These are phyloP conservation scores for Citrullus colocynthis DNA, from an alignment of 306 rosid species.

Conservation along the genomic window DNA sequence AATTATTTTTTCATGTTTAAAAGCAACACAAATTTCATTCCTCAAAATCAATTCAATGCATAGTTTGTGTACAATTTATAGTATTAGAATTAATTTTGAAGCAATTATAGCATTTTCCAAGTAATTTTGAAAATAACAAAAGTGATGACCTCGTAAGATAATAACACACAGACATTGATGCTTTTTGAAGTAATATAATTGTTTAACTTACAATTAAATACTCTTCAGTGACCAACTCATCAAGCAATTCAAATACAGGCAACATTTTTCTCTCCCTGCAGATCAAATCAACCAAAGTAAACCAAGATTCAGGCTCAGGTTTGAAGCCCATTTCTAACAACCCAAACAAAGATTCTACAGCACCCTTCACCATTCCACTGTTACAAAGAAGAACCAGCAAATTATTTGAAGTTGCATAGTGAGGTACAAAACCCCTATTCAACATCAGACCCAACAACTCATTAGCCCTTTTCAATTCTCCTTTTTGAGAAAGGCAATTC, in stretches of 20 bases:
- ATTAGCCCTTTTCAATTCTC: conserved; percentile 47
- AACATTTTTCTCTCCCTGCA: conserved; percentile 58
- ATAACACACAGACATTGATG: not conserved
- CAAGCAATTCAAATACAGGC: conserved; percentile 54
- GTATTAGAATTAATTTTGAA: too few species aligned
- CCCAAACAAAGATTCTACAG: conserved; percentile 35
- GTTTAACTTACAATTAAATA: not conserved
- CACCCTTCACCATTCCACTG: conserved; percentile 58
- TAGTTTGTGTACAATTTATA: too few species aligned
- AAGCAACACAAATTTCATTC: too few species aligned
- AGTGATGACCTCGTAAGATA: too few species aligned
- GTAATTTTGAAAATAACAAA: too few species aligned
- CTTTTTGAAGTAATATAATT: not conserved
- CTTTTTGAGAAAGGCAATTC: conserved; percentile 41
- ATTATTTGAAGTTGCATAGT: conserved; percentile 72
- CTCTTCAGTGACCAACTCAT: conserved; percentile 30
- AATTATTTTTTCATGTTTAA: too few species aligned
- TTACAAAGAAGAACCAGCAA: conserved; percentile 52
- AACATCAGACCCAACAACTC: conserved; percentile 49
- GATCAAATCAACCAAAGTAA: conserved; percentile 36
- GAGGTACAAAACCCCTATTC: conserved; percentile 66
- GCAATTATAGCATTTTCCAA: too few species aligned
- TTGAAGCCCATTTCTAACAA: conserved; percentile 61
- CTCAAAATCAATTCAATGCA: too few species aligned
- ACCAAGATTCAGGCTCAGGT: conserved; percentile 66